Conservation (phyloP, 106 monocot genomes). For the Apostasia shenzhenica region DNA sequence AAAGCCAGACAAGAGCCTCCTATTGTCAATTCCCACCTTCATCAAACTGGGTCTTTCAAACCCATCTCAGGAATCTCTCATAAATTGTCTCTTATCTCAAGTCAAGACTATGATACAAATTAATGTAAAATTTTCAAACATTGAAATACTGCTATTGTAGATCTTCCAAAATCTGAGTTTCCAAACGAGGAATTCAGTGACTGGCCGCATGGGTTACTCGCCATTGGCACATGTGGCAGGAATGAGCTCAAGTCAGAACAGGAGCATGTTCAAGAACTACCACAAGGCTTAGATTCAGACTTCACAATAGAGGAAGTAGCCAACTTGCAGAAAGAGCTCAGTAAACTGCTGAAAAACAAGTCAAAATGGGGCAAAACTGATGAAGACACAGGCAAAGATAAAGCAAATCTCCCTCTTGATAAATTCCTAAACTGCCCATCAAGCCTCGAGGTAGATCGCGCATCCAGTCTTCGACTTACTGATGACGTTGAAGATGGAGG, state of each 20-base stretch:
- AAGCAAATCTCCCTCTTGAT: constrained; percentile 30
- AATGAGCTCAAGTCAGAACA: not conserved
- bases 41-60: too few species aligned
- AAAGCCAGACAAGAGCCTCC: too few species aligned
- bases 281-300: constrained; percentile 14
- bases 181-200: not conserved
- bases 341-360: constrained; percentile 34
- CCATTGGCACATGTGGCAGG: not conserved
- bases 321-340: constrained; percentile 51
- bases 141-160: not conserved
- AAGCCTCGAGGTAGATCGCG: constrained; percentile 42
- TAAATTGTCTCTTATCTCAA: too few species aligned
- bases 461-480: not conserved
- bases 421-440: constrained; percentile 57
- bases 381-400: constrained; percentile 15
- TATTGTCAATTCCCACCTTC: too few species aligned
- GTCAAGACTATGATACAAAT: too few species aligned
- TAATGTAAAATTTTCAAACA: too few species aligned
- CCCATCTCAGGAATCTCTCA: too few species aligned
- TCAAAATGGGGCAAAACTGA: constrained; percentile 11
- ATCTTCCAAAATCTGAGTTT: not conserved
- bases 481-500: constrained; percentile 13
- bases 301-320: constrained; percentile 61
- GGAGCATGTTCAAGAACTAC: not conserved
- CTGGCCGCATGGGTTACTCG: not conserved